phyloP scores from a whole-genome alignment of 2,329 filamentous ascomycete genomes.

The Chalaropsis thielavioides region DNA sequence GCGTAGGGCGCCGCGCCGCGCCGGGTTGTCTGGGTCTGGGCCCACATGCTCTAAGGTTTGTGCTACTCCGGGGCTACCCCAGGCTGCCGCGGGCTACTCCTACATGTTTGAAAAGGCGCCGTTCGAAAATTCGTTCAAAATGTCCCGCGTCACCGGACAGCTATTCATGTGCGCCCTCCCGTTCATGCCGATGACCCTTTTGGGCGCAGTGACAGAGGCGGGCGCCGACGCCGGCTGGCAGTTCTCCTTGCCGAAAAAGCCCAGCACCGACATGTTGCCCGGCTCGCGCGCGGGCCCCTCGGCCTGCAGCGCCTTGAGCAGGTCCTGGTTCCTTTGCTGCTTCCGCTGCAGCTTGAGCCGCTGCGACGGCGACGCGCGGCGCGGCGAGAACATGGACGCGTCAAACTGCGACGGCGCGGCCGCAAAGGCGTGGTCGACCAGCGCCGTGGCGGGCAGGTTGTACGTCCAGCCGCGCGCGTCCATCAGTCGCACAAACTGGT shows the following conservation, averaged over 20 bases:
- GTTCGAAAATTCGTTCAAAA: conserved; percentile 49
- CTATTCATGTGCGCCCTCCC: conserved; percentile 48
- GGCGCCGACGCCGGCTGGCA: conserved; percentile 26
- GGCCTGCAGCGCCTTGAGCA: conserved; percentile 23
- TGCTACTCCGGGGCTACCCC: no score
- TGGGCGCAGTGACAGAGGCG: conserved; percentile 29
- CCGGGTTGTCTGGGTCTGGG: no score
- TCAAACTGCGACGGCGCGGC: conserved; percentile 35
- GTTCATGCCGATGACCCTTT: conserved; percentile 41
- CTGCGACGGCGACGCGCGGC: conserved; percentile 18
- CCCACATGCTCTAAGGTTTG: no score
- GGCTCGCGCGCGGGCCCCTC: conserved; percentile 18
- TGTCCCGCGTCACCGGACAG: conserved; percentile 56
- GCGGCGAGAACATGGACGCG: conserved; percentile 7
- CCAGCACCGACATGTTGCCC: conserved; percentile 16
- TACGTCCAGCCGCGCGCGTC: conserved; percentile 66
- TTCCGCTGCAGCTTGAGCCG: background rate
- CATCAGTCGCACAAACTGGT: conserved; percentile 62
- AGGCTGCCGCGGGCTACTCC: no score
- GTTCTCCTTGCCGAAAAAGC: conserved; percentile 31
- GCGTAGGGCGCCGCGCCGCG: no score
- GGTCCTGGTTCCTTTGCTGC: conserved; percentile 21
- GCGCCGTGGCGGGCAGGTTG: conserved; percentile 49
- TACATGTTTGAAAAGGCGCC: background rate
- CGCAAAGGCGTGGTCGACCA: conserved; percentile 55